phyloP scores from a whole-genome alignment of 2,329 filamentous ascomycete genomes.

The Thielaviopsis euricoi region DNA sequence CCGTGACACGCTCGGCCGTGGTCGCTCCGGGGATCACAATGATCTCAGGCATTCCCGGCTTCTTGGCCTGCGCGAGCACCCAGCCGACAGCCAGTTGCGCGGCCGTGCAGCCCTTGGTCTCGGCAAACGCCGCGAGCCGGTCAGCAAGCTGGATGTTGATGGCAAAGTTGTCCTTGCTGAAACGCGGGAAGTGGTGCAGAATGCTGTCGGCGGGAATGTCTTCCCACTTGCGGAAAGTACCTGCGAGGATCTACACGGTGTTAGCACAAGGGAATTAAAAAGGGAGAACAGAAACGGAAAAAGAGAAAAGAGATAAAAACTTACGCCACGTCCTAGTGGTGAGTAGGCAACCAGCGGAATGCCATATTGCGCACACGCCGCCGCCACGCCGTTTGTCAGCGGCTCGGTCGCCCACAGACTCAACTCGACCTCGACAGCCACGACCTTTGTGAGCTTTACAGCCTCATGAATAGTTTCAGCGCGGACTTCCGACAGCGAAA shows the following conservation, averaged over 20 bases:
- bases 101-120: constrained; percentile 40
- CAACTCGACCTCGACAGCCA: constrained; percentile 36
- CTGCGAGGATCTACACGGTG: constrained; percentile 36
- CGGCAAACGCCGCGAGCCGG: constrained; percentile 39
- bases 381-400: constrained; percentile 33
- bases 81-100: constrained; percentile 53
- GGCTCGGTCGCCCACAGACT: constrained; percentile 32
- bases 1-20: constrained; percentile 35
- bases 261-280: constrained; percentile 18
- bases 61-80: constrained; percentile 32
- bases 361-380: constrained; percentile 40
- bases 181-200: constrained; percentile 34
- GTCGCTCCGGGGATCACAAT: constrained; percentile 53
- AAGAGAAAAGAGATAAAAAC: constrained; percentile 12
- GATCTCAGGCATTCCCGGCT: constrained; percentile 37
- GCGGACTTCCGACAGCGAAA: constrained; percentile 35
- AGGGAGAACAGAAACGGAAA: not conserved
- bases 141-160: constrained; percentile 46
- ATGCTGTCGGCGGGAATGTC: constrained; percentile 40
- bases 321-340: constrained; percentile 43
- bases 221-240: constrained; percentile 31
- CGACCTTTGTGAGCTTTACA: constrained; percentile 26
- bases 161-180: constrained; percentile 44
- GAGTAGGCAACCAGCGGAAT: constrained; percentile 61
- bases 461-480: constrained; percentile 33